These are phyloP conservation scores for Myochromella boudieri DNA, from an alignment of 768 basidiomycete genomes.

Conservation along the genomic window DNA sequence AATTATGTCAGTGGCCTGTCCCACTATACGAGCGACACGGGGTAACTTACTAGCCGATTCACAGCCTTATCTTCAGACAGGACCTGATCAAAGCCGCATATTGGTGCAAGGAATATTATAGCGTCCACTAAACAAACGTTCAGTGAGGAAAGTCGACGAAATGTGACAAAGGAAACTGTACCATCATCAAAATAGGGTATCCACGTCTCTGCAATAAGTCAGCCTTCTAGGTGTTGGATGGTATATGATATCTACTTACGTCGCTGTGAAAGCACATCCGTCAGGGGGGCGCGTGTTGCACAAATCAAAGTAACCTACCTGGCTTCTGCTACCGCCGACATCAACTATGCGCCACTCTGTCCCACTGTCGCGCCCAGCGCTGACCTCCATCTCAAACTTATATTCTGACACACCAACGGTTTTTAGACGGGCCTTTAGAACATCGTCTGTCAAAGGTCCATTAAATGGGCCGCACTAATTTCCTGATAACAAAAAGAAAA, in stretches of 20 bases:
- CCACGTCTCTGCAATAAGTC: conserved; percentile 26
- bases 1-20: neutral
- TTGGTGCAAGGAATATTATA: conserved; percentile 76
- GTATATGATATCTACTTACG: conserved; percentile 21
- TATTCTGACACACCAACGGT: conserved; percentile 81
- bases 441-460: conserved; percentile 58
- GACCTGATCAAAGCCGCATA: conserved; percentile 72
- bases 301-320: conserved; percentile 38
- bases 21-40: neutral
- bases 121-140: conserved; percentile 39
- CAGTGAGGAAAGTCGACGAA: neutral
- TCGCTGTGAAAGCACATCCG: conserved; percentile 28
- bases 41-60: conserved; percentile 45
- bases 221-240: neutral
- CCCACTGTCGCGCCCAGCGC: conserved; percentile 50
- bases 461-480: neutral
- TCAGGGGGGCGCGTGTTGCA: too few species aligned
- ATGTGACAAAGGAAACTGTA: conserved; percentile 55
- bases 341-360: conserved; percentile 79
- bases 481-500: neutral
- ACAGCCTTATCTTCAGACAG: conserved; percentile 60
- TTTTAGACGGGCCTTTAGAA: conserved; percentile 73
- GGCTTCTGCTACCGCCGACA: conserved; percentile 73
- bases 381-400: conserved; percentile 73
- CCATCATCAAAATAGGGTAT: conserved; percentile 47